Conservation (phyloP, 306 rosid genomes). For the Lotus japonicus region DNA sequence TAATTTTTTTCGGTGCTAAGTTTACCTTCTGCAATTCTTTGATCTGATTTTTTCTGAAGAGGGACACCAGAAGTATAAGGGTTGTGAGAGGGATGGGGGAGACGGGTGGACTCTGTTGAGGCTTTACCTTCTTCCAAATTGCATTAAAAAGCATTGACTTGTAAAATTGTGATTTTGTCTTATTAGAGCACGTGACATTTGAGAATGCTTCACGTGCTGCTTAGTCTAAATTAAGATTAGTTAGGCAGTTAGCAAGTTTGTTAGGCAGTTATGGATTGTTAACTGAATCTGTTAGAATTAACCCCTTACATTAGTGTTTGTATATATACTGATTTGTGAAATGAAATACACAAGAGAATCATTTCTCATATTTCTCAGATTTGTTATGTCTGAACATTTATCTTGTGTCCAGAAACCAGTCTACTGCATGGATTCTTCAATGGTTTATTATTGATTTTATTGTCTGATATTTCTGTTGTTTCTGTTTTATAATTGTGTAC, state of each 20-base stretch:
- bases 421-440: not conserved
- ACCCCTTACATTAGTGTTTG: no score
- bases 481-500: slow-evolving; percentile 17
- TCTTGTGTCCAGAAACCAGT: not conserved
- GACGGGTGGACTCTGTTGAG: slow-evolving; percentile 5
- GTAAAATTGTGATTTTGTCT: slow-evolving; percentile 13
- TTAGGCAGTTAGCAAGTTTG: no score
- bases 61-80: not conserved
- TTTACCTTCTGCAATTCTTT: not conserved
- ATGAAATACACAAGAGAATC: no score
- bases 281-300: no score
- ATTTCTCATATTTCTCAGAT: no score
- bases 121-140: not conserved
- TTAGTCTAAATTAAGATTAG: no score
- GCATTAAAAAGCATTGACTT: not conserved
- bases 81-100: not conserved
- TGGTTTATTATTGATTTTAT: slow-evolving; percentile 1
- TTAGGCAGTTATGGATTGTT: no score
- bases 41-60: not conserved
- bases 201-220: no score
- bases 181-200: no score
- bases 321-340: no score
- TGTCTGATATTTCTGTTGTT: not conserved
- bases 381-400: not conserved
- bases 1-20: not conserved